Base-by-base conservation (phyloP, 1,284 basidiomycete genomes). In the Microstroma glucosiphilum region DNA sequence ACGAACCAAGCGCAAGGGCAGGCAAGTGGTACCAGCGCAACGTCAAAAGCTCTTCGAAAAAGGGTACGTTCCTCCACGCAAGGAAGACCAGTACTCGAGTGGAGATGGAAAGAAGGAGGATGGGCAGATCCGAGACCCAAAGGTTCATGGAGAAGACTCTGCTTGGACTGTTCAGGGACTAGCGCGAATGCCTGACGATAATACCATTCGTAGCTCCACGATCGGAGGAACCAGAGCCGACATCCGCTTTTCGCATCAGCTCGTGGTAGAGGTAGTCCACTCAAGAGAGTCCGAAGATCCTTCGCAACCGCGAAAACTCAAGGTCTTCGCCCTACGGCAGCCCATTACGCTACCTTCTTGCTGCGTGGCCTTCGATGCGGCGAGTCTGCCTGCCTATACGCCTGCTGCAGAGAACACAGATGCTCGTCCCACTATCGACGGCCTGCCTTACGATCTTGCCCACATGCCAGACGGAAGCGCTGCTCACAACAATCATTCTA, bases 291-390 rank as follows among this genome's bases (percentile, higher is more conserved):
- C 51, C 13, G 43, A 48, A 6, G 21, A 48, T n/a, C 51, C 51
- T 15, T 64, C 72, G n/a, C 49, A 57, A 6, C 63, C 71, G 40
- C 57, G 76, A 12, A 64, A 72, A 41, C 61, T 79, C 59, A 79
- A 79, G 55, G 77, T 79, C 23, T 79, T 78, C 62, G 71, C 76
- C 1, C 62, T 79, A 41, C 67, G 77, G 13, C 77, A 79, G 57
- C 73, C 75, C 11, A 68, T 78, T 13, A 51, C 69, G 0, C 56
- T 79, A 0, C 77, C 77, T 1, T 68, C 66, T 21, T 79, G 77
- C 67, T 79, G 77, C 51, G 77, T 77, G 42, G 77, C 77, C n/a
- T 72, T 73, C 53, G 75, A 79, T 54, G 75, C 75, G 6, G 77
- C 78, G 9, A 76, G 72, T 30, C 58, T 79, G 21, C 77, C 77